These are phyloP conservation scores for Schizophyllum amplum DNA, from an alignment of 1,284 basidiomycete species.

Conservation along the genomic window DNA sequence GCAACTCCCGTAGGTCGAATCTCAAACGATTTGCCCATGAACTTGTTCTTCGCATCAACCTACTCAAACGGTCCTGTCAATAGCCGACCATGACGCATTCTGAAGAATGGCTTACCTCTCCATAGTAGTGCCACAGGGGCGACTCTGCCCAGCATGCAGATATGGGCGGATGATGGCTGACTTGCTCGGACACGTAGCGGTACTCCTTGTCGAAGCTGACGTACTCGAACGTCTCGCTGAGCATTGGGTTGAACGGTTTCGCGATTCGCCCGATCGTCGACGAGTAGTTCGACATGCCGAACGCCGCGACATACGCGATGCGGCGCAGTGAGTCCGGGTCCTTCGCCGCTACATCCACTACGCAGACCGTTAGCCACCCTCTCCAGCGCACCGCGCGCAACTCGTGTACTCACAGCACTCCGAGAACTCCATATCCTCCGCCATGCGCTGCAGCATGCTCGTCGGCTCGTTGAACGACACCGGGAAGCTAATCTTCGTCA, in stretches of 20 bases:
- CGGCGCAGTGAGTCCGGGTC: slow-evolving; percentile 77
- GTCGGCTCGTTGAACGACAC: slow-evolving; percentile 97
- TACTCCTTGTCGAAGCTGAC: slow-evolving; percentile 84
- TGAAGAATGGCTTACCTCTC: slow-evolving; percentile 48
- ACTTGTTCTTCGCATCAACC: slow-evolving; percentile 91
- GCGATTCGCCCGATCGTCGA: slow-evolving; percentile 92
- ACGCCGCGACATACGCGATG: slow-evolving; percentile 91
- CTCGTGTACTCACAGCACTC: slow-evolving; percentile 70
- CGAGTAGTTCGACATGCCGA: slow-evolving; percentile 98
- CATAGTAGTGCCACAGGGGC: slow-evolving; percentile 86
- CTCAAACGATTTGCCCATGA: slow-evolving; percentile 95
- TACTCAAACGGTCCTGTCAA: slow-evolving; percentile 19
- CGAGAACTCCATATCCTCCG: slow-evolving; percentile 94
- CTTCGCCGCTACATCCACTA: slow-evolving; percentile 78
- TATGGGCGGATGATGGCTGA: slow-evolving; percentile 94
- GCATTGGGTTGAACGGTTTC: slow-evolving; percentile 94
- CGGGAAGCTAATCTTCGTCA: slow-evolving; percentile 94
- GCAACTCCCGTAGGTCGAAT: slow-evolving; percentile 93
- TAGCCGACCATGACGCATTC: not conserved
- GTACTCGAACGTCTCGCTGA: slow-evolving; percentile 93
- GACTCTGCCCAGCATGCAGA: slow-evolving; percentile 96
- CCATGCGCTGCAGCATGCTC: slow-evolving; percentile 89
- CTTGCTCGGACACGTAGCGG: slow-evolving; percentile 91
- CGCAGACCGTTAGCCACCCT: slow-evolving; percentile 3
- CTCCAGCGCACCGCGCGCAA: not conserved